Conservation (phyloP, 192 early-diverging fungal species). For the Podila epicladia region DNA sequence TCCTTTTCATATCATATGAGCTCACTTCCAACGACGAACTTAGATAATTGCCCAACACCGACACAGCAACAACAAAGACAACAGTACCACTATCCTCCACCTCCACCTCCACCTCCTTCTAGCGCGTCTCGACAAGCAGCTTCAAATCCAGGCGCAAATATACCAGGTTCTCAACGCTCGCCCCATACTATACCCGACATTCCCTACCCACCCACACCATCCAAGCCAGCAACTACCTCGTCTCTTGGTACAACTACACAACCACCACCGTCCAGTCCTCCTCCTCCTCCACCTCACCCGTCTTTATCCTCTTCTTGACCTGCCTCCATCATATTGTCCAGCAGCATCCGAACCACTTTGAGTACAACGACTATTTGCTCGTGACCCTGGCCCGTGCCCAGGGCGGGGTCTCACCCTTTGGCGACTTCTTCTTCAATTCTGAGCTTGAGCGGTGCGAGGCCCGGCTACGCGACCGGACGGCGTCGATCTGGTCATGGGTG, state of each 20-base stretch:
- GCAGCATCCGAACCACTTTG: constrained; percentile 49
- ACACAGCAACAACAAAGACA: not conserved
- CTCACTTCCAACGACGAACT: not conserved
- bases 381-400: constrained; percentile 42
- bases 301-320: constrained; percentile 55
- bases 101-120: not conserved
- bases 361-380: constrained; percentile 54
- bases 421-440: constrained; percentile 55
- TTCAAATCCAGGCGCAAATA: not conserved
- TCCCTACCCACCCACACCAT: not conserved
- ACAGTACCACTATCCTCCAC: not conserved
- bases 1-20: constrained; percentile 14
- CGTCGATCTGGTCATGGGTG: constrained; percentile 53
- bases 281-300: constrained; percentile 19
- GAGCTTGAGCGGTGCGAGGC: constrained; percentile 39
- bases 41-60: not conserved
- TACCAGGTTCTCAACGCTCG: not conserved
- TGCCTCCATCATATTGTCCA: constrained; percentile 53
- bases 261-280: not conserved
- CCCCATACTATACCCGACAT: not conserved
- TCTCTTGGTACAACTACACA: not conserved
- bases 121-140: not conserved
- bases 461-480: constrained; percentile 30
- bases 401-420: constrained; percentile 50
- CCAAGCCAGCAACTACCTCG: no score